phyloP scores from a whole-genome alignment of 2,329 filamentous ascomycete genomes.

The Pochonia chlamydosporia region DNA sequence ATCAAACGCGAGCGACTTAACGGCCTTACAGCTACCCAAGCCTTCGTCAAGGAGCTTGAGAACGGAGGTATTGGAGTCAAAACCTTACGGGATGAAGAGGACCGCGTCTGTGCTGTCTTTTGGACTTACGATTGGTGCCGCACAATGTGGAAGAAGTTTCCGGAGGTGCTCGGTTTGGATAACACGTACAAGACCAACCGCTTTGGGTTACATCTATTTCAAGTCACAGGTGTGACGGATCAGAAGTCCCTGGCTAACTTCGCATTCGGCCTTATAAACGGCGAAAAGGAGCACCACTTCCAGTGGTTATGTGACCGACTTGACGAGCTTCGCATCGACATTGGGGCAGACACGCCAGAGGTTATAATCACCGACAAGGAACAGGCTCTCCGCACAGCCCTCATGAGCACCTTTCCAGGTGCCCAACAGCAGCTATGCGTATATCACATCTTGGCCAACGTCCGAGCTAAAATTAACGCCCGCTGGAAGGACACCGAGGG shows the following conservation, averaged over 20 bases:
- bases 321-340: constrained; percentile 1
- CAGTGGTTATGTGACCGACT: constrained; percentile 1
- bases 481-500: no score
- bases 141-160: constrained; percentile 9
- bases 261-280: not conserved
- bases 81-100: not conserved
- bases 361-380: constrained; percentile 5
- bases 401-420: no score
- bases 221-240: constrained; percentile 4
- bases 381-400: no score
- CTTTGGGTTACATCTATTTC: constrained; percentile 8
- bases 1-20: not conserved
- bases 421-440: no score
- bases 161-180: constrained; percentile 7
- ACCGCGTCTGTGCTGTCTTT: not conserved
- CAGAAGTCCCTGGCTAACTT: not conserved
- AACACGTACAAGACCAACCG: constrained; percentile 10
- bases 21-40: not conserved
- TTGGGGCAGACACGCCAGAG: not conserved
- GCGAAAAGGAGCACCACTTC: constrained; percentile 1
- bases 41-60: not conserved
- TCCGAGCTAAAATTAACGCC: no score
- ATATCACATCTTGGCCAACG: no score
- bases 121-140: not conserved
- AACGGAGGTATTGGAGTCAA: not conserved